A percentile compares a stretch with the other conserved stretches of the same genome.
phyloP scores from a whole-genome alignment of 2,329 filamentous ascomycete genomes.

The Pseudogymnoascus sp. region DNA sequence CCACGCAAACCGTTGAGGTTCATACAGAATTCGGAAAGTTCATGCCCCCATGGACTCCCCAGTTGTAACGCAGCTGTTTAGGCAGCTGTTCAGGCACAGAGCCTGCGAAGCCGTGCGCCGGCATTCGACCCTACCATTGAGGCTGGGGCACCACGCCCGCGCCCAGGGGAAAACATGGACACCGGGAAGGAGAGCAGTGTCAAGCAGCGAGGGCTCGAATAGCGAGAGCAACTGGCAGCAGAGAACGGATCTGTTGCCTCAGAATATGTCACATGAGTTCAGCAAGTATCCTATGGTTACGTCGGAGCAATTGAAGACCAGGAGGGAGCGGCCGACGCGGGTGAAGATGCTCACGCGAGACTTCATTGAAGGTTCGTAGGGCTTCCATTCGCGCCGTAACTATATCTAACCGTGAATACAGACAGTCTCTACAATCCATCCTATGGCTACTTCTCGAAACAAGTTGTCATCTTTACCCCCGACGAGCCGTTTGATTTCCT shows the following conservation, averaged over 20 bases:
- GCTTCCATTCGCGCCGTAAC: not conserved
- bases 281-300: slow-evolving; percentile 76
- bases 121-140: slow-evolving; percentile 24
- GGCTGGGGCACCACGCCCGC: slow-evolving; percentile 29
- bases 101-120: slow-evolving; percentile 47
- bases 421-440: slow-evolving; percentile 90
- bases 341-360: slow-evolving; percentile 97
- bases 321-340: slow-evolving; percentile 67
- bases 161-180: slow-evolving; percentile 27
- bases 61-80: slow-evolving; percentile 67
- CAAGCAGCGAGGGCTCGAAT: slow-evolving; percentile 19
- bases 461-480: slow-evolving; percentile 90
- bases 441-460: slow-evolving; percentile 94
- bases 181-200: slow-evolving; percentile 15
- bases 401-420: slow-evolving; percentile 30
- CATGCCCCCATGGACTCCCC: slow-evolving; percentile 65
- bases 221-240: slow-evolving; percentile 80
- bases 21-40: slow-evolving; percentile 11
- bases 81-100: slow-evolving; percentile 73
- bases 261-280: slow-evolving; percentile 74
- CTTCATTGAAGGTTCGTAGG: slow-evolving; percentile 76
- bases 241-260: slow-evolving; percentile 62
- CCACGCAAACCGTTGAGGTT: slow-evolving; percentile 5
- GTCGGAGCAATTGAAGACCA: slow-evolving; percentile 62
- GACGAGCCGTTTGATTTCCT: slow-evolving; percentile 88